Evolutionary conservation across 768 basidiomycete genomes (phyloP).

Genomic region (Boletus pseudo-olivaceus): DNA sequence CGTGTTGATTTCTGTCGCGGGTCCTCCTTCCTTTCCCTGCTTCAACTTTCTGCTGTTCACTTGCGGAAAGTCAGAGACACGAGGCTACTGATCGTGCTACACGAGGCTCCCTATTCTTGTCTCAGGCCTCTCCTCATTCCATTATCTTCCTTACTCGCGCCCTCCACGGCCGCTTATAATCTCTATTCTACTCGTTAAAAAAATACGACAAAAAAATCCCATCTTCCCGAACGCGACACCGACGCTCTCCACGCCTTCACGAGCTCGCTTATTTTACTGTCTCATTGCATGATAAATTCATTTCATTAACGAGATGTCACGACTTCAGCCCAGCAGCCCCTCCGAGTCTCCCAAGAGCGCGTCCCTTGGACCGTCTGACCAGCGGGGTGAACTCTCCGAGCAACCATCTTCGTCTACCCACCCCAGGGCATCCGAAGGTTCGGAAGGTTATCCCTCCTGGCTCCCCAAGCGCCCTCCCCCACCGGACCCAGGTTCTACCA

Average conservation of each 20-base stretch:
- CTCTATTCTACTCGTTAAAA: constrained; percentile 11
- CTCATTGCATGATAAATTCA: constrained; percentile 27
- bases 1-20: constrained; percentile 23
- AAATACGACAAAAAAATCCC: constrained; percentile 19
- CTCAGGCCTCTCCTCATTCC: neutral
- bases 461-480: constrained; percentile 75
- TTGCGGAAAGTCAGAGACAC: constrained; percentile 45
- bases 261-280: constrained; percentile 28
- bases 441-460: constrained; percentile 82
- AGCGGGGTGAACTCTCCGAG: constrained; percentile 29
- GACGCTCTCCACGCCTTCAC: constrained; percentile 25
- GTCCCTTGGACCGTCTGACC: constrained; percentile 27
- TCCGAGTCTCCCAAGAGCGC: constrained; percentile 32
- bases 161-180: constrained; percentile 18
- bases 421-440: constrained; percentile 37
- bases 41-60: constrained; percentile 28
- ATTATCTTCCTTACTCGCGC: constrained; percentile 24
- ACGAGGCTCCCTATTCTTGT: constrained; percentile 44
- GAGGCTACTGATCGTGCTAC: constrained; percentile 42
- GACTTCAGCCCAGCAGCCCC: constrained; percentile 29
- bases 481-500: constrained; percentile 69
- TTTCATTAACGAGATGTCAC: constrained; percentile 37
- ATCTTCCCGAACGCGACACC: constrained; percentile 33
- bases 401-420: constrained; percentile 35
- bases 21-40: constrained; percentile 20